A percentile compares a stretch with the other conserved stretches of the same genome.
These are phyloP conservation scores for Echinochloa phyllopogon DNA, from an alignment of 176 grass and related monocot genomes.

Conservation along the genomic window DNA sequence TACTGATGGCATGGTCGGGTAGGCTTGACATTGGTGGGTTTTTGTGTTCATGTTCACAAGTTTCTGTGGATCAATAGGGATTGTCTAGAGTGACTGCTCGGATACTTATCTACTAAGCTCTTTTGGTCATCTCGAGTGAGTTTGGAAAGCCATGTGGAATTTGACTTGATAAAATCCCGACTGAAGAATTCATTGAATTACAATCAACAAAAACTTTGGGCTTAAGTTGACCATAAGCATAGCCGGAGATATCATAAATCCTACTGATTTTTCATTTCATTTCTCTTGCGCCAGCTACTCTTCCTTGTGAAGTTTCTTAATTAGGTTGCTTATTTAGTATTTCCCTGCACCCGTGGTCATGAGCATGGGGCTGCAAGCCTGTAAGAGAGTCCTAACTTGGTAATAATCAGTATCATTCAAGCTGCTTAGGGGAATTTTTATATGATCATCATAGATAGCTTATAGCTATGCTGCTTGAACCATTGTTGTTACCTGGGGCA, in stretches of 20 bases:
- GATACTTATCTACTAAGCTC: neutral
- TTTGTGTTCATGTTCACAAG: neutral
- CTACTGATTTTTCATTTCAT: neutral
- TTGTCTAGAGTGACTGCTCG: neutral
- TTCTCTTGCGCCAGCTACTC: neutral
- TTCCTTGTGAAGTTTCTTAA: neutral
- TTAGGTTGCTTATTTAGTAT: neutral
- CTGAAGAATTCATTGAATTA: neutral
- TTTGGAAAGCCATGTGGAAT: neutral
- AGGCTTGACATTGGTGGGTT: neutral
- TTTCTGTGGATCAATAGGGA: neutral
- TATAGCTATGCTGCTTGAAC: neutral
- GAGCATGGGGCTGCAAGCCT: neutral
- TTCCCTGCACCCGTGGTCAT: neutral
- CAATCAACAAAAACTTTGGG: neutral
- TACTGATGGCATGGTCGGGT: neutral
- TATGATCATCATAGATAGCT: neutral
- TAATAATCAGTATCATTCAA: neutral
- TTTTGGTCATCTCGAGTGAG: neutral
- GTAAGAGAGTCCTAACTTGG: neutral
- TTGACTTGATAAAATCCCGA: neutral
- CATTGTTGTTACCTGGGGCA: no score
- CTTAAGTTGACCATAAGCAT: slow-evolving; percentile 17
- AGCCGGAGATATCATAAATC: neutral
- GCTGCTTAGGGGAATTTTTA: neutral